phyloP scores from a whole-genome alignment of 176 grass and related monocot species.

The Oryza officinalis region DNA sequence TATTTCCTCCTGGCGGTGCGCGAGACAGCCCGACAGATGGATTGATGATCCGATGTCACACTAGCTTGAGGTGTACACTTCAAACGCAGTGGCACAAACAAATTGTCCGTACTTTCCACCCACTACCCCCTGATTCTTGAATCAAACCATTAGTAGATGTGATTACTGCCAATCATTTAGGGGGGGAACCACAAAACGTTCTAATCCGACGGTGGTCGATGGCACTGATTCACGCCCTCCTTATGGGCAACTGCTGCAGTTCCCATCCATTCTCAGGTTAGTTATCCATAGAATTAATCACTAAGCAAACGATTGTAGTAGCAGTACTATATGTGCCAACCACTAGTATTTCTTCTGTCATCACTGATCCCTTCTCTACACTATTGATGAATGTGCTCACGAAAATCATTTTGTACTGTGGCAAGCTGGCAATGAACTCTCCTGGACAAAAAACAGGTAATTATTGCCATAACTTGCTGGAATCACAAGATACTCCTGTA shows the following conservation, averaged over 20 bases:
- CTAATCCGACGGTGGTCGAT: no score
- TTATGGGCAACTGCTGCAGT: no score
- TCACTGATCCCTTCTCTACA: not conserved
- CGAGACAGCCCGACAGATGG: conserved; percentile 10
- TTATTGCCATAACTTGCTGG: not conserved
- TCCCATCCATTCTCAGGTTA: no score
- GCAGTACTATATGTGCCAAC: not conserved
- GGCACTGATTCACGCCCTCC: no score
- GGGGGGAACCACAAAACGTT: not conserved
- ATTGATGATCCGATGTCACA: conserved; percentile 25
- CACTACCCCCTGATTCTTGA: not conserved
- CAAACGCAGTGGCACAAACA: not conserved
- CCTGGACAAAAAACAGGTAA: not conserved
- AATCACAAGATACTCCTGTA: not conserved
- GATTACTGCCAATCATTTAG: not conserved
- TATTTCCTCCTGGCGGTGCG: not conserved
- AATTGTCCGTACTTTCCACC: not conserved
- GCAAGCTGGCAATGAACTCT: not conserved
- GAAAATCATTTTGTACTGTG: not conserved
- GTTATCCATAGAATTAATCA: no score
- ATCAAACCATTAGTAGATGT: not conserved
- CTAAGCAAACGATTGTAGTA: no score
- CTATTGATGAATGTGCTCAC: not conserved
- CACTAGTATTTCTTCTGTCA: not conserved
- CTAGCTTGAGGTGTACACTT: not conserved